These are phyloP conservation scores for Catharanthus roseus DNA, from an alignment of 257 asterid species.

Conservation along the genomic window DNA sequence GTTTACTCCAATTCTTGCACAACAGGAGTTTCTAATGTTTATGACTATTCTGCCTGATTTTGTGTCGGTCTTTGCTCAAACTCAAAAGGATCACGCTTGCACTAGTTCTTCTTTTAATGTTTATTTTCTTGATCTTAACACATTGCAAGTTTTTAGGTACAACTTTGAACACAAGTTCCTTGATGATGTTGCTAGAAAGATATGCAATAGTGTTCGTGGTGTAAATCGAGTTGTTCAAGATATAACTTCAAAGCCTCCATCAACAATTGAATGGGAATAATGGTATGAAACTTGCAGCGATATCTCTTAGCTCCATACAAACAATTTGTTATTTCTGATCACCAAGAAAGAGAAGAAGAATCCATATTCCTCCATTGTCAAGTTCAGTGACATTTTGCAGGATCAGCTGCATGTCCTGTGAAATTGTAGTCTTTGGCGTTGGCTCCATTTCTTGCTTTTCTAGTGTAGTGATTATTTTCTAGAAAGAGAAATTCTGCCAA, in stretches of 20 bases:
- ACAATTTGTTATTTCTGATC: background rate
- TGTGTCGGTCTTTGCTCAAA: too few species aligned
- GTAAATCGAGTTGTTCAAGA: slow-evolving; percentile 97
- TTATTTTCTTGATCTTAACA: background rate
- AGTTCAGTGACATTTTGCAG: background rate
- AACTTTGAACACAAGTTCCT: slow-evolving; percentile 83
- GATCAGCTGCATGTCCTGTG: background rate
- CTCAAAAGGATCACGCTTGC: too few species aligned
- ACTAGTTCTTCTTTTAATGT: too few species aligned
- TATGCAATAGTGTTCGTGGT: slow-evolving; percentile 86
- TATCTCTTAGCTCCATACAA: background rate
- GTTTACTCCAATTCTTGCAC: background rate
- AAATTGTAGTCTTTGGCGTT: slow-evolving; percentile 1
- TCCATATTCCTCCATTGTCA: background rate
- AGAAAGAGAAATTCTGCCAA: background rate
- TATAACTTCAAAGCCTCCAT: slow-evolving; percentile 97
- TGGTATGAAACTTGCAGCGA: background rate
- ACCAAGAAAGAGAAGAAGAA: background rate
- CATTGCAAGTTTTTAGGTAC: slow-evolving; percentile 50
- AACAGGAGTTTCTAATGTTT: background rate
- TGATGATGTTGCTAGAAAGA: slow-evolving; percentile 70
- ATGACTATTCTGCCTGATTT: background rate
- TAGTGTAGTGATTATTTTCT: background rate
- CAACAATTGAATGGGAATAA: slow-evolving; percentile 97
- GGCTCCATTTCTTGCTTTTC: background rate